A percentile compares a stretch with the other conserved stretches of the same genome.
These are phyloP conservation scores for Citrus cavaleriei DNA, from an alignment of 345 rosid genomes.

Conservation along the genomic window DNA sequence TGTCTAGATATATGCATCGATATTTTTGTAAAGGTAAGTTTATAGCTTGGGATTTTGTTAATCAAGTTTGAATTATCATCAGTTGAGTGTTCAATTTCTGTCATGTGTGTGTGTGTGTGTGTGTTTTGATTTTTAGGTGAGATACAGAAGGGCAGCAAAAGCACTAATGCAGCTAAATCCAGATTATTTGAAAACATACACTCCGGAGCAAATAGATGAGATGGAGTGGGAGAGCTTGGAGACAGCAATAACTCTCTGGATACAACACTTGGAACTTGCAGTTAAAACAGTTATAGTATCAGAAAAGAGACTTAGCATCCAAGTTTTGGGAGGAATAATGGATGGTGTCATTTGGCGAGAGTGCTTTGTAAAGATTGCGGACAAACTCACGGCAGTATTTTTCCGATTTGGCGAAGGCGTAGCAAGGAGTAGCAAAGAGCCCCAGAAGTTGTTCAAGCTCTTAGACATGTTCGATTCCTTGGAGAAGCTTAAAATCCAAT, in stretches of 20 bases:
- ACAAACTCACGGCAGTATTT: conserved; percentile 69
- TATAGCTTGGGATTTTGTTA: not conserved
- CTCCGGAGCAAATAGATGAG: conserved; percentile 54
- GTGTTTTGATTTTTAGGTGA: conserved; percentile 24
- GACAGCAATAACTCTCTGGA: conserved; percentile 57
- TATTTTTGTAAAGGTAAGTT: conserved; percentile 51
- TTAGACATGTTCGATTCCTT: conserved; percentile 58
- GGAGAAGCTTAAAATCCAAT: conserved; percentile 43
- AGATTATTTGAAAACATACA: conserved; percentile 46
- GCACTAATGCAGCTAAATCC: conserved; percentile 56
- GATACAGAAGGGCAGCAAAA: conserved; percentile 63
- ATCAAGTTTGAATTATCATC: not conserved
- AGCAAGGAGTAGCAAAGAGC: conserved; percentile 58
- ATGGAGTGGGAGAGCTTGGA: conserved; percentile 68
- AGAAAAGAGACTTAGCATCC: conserved; percentile 52
- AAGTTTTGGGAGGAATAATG: conserved; percentile 38
- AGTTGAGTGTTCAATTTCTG: not conserved
- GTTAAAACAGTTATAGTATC: conserved; percentile 42
- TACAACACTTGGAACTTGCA: conserved; percentile 51
- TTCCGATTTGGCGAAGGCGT: conserved; percentile 69
- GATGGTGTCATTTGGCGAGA: conserved; percentile 52
- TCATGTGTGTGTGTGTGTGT: not conserved
- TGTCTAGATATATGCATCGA: conserved; percentile 66
- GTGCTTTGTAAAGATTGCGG: conserved; percentile 60
- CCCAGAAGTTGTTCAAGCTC: conserved; percentile 67